A percentile compares a stretch with the other conserved stretches of the same genome.
phyloP scores from a whole-genome alignment of 2,329 filamentous ascomycete species.

The Beauveria australis region DNA sequence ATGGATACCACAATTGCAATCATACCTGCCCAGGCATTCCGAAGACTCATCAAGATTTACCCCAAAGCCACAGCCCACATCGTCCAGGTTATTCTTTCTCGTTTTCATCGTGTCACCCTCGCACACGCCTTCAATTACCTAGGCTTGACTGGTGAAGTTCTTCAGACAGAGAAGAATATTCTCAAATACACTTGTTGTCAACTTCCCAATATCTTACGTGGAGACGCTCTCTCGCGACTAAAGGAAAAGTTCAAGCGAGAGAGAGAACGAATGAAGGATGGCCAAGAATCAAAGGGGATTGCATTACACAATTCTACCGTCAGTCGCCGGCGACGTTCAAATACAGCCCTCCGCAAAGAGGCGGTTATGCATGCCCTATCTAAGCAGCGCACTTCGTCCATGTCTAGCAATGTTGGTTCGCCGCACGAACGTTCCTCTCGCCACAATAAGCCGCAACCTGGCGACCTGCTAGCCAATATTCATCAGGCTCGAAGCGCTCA shows the following conservation, averaged over 20 bases:
- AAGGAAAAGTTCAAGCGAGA: conserved; percentile 91
- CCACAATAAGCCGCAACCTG: conserved; percentile 52
- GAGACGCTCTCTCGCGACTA: conserved; percentile 70
- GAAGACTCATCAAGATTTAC: conserved; percentile 84
- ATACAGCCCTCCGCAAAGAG: conserved; percentile 69
- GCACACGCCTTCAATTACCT: conserved; percentile 93
- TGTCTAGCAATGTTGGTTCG: conserved; percentile 31
- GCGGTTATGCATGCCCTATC: conserved; percentile 62
- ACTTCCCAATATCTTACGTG: conserved; percentile 81
- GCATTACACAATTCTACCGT: conserved; percentile 76
- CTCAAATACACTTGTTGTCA: conserved; percentile 87
- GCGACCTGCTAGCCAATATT: conserved; percentile 73
- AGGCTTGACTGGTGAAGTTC: conserved; percentile 80
- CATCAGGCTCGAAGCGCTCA: conserved; percentile 58
- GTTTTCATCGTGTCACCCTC: conserved; percentile 88
- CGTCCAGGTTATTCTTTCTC: conserved; percentile 91
- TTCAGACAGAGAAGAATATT: conserved; percentile 90
- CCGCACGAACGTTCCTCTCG: conserved; percentile 33
- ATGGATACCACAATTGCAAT: conserved; percentile 97
- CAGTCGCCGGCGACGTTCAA: conserved; percentile 61
- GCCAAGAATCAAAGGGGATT: conserved; percentile 81
- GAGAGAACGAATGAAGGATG: conserved; percentile 68
- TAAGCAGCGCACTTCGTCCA: conserved; percentile 37
- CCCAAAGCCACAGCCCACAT: conserved; percentile 96
- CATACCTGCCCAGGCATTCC: conserved; percentile 92